Conservation (phyloP, 1,284 basidiomycete genomes). For the Anthracocystis walkeri region DNA sequence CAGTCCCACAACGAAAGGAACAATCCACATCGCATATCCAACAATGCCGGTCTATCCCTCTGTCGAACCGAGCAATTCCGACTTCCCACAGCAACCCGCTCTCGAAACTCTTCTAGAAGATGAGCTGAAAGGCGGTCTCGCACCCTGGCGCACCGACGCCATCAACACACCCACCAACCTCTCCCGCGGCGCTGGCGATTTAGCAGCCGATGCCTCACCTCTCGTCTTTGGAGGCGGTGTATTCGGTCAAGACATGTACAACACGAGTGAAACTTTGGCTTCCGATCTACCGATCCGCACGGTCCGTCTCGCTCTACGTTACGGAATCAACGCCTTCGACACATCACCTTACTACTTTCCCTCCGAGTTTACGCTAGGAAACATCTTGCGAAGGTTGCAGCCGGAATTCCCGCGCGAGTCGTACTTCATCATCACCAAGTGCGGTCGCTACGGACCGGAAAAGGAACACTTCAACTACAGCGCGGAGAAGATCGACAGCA, state of each 20-base stretch:
- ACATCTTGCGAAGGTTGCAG: slow-evolving; percentile 69
- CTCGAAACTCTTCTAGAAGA: slow-evolving; percentile 36
- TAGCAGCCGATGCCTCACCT: slow-evolving; percentile 49
- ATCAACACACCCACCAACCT: slow-evolving; percentile 28
- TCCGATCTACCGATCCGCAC: slow-evolving; percentile 55
- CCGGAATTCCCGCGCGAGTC: slow-evolving; percentile 70
- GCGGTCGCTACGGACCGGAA: slow-evolving; percentile 82
- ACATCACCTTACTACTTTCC: slow-evolving; percentile 84
- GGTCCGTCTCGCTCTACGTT: slow-evolving; percentile 76
- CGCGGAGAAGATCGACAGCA: slow-evolving; percentile 77
- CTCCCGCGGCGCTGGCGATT: slow-evolving; percentile 15
- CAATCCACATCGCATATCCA: not conserved
- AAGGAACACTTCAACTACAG: slow-evolving; percentile 81
- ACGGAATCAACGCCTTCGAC: slow-evolving; percentile 90
- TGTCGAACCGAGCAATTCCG: slow-evolving; percentile 39
- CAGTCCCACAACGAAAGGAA: slow-evolving; percentile 2
- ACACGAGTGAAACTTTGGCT: slow-evolving; percentile 42
- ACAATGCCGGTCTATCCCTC: slow-evolving; percentile 53
- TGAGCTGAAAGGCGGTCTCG: slow-evolving; percentile 34
- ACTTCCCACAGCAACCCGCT: slow-evolving; percentile 42
- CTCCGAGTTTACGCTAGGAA: slow-evolving; percentile 87
- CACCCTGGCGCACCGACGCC: slow-evolving; percentile 33
- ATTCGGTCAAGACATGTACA: slow-evolving; percentile 66
- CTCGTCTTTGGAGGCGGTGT: slow-evolving; percentile 64
- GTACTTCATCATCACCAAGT: slow-evolving; percentile 79